phyloP scores from a whole-genome alignment of 73 alveolate genomes.

The Urostyla sp. region DNA sequence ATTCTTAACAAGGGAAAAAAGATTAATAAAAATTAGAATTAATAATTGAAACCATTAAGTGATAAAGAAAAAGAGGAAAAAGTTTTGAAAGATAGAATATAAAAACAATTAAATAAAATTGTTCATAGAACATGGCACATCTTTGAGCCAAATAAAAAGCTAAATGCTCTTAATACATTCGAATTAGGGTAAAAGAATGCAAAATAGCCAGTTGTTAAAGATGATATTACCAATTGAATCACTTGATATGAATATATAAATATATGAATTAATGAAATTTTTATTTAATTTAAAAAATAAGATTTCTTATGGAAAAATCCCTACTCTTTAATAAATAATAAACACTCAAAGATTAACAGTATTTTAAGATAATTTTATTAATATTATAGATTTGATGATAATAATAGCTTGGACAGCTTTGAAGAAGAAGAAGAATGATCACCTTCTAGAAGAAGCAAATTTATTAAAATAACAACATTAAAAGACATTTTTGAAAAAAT shows the following conservation, averaged over 20 bases:
- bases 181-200: conserved; percentile 1
- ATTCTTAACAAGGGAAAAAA: conserved; percentile 15
- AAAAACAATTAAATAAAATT: conserved; percentile 13
- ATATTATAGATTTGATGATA: no score
- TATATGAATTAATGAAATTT: no score
- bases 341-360: no score
- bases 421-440: no score
- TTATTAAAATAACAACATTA: not conserved
- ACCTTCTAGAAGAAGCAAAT: not conserved
- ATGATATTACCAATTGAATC: no score
- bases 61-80: conserved; percentile 34
- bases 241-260: no score
- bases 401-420: no score
- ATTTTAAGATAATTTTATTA: no score
- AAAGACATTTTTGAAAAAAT: not conserved
- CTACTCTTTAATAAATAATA: not conserved
- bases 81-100: not conserved
- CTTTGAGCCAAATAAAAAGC: conserved; percentile 26
- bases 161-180: conserved; percentile 17
- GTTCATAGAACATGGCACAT: conserved; percentile 53
- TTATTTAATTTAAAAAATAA: no score
- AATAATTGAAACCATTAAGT: conserved; percentile 11
- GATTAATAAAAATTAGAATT: not conserved
- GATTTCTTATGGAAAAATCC: not conserved
- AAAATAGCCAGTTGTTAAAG: not conserved